Percentiles rank a stretch among this genome's conserved stretches.
Conservation (phyloP, 768 basidiomycete genomes). For the Leucocoprinus sp. region DNA sequence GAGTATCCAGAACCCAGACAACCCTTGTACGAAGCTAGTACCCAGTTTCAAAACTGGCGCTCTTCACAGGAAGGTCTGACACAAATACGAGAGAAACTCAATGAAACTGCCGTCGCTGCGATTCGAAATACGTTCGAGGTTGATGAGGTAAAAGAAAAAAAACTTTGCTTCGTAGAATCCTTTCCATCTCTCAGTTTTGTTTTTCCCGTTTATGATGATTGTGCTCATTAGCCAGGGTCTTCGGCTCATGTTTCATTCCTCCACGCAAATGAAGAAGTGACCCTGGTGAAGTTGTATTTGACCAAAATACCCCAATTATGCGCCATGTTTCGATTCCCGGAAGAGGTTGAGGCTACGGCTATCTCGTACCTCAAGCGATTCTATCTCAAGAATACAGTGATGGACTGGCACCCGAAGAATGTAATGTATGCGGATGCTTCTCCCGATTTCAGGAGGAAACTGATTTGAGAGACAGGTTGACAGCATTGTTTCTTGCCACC, state of each 20-base stretch:
- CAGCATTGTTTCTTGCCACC: conserved; percentile 88
- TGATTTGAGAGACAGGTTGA: no score
- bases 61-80: conserved; percentile 65
- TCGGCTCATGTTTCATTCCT: conserved; percentile 70
- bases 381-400: conserved; percentile 94
- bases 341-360: conserved; percentile 91
- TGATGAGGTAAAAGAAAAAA: conserved; percentile 77
- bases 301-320: conserved; percentile 82
- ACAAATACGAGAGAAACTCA: conserved; percentile 56
- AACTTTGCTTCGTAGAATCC: conserved; percentile 13
- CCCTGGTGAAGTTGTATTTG: conserved; percentile 84
- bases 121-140: conserved; percentile 74
- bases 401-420: conserved; percentile 99
- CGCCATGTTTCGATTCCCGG: conserved; percentile 78
- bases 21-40: conserved; percentile 62
- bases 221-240: conserved; percentile 73
- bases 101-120: conserved; percentile 63
- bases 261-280: conserved; percentile 71
- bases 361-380: conserved; percentile 91
- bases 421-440: conserved; percentile 98
- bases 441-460: no score
- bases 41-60: conserved; percentile 84
- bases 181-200: conserved; percentile 16
- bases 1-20: conserved; percentile 1
- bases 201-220: no score